Percentiles rank a stretch among this genome's conserved stretches.
Evolutionary conservation across 331 rosid species (phyloP).

Genomic region (Spiraea crenata): DNA sequence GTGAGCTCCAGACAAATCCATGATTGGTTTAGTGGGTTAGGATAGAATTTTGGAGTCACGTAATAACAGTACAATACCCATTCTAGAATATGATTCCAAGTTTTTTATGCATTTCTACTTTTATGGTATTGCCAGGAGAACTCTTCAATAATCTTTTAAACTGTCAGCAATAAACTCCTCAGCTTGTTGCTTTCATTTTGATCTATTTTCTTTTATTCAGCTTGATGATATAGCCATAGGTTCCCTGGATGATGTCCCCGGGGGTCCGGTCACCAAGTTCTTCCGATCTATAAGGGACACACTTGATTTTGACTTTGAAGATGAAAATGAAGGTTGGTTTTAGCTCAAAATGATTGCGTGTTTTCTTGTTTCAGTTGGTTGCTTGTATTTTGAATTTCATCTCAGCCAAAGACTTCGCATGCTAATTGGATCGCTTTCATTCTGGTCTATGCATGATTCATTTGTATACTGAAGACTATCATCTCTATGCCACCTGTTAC

Average conservation of each 20-base stretch:
- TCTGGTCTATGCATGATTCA: constrained; percentile 3
- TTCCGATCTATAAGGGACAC: constrained; percentile 85
- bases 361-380: neutral
- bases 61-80: neutral
- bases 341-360: constrained; percentile 8
- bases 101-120: neutral
- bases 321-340: constrained; percentile 78
- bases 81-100: neutral
- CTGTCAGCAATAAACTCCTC: neutral
- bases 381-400: neutral
- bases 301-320: constrained; percentile 96
- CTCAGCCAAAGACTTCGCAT: neutral
- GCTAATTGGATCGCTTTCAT: constrained; percentile 3
- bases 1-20: neutral
- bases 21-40: neutral
- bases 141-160: neutral
- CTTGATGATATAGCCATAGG: constrained; percentile 70
- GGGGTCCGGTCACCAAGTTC: constrained; percentile 71
- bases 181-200: constrained; percentile 1
- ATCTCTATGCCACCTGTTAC: neutral
- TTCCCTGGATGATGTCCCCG: constrained; percentile 88
- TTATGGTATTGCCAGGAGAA: neutral
- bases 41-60: too few species aligned
- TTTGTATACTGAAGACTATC: neutral
- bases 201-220: constrained; percentile 49